phyloP scores from a whole-genome alignment of 2,329 filamentous ascomycete genomes.

The Talaromyces sp. region DNA sequence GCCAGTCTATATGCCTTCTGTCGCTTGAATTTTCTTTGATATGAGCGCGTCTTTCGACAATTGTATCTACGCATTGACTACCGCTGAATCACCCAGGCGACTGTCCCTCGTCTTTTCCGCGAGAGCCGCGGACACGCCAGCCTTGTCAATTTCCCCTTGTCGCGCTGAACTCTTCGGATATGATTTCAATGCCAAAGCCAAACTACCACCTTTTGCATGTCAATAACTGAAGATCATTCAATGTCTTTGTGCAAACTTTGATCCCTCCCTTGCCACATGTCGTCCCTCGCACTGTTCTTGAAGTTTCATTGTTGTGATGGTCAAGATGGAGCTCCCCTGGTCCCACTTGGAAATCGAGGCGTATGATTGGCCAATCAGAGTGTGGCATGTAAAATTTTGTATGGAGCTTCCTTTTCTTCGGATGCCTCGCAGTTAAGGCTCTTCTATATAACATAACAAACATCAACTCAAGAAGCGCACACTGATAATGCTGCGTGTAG shows the following conservation, averaged over 20 bases:
- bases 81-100: neutral
- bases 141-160: neutral
- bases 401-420: neutral
- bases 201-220: neutral
- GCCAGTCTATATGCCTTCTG: slow-evolving; percentile 10
- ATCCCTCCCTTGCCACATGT: neutral
- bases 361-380: neutral
- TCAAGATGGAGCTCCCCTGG: slow-evolving; percentile 1
- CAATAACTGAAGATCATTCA: neutral
- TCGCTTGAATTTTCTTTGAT: neutral
- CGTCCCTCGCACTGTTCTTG: neutral
- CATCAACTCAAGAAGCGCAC: neutral
- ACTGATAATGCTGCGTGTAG: neutral
- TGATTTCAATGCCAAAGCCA: neutral
- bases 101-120: neutral
- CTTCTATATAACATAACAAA: neutral
- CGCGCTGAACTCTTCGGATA: neutral
- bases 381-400: slow-evolving; percentile 4
- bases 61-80: neutral
- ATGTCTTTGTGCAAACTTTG: neutral
- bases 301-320: neutral
- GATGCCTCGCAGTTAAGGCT: neutral
- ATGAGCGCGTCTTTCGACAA: neutral
- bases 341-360: neutral
- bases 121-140: slow-evolving; percentile 6